Base-by-base conservation (phyloP, 2,329 filamentous ascomycete genomes). In the Pseudodiploospora longispora region DNA sequence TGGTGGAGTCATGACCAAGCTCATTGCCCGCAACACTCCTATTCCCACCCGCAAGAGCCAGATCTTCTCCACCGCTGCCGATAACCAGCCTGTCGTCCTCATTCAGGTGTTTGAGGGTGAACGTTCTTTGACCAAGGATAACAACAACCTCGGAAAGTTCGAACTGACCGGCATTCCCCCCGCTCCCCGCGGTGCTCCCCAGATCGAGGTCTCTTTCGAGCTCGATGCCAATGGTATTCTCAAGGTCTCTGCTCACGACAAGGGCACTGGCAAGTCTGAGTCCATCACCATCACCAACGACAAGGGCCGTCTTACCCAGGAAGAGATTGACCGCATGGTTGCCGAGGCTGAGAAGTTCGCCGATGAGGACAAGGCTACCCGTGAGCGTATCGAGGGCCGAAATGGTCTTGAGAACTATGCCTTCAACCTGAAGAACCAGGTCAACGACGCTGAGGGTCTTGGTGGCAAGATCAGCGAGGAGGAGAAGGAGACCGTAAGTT, bases 281-380 rank as follows among this genome's bases (percentile, higher is more conserved):
- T 89, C 85, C 52, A 97, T 98, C 69, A 97, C 93, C 59, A 98
- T 98, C 66, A 97, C 86, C 74, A 97, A 98, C 75, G 93, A 98
- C 75, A 97, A 97, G 83, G 93, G 93, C 56, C 91, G 93, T 67
- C 84, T 98, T 42, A 89, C 85, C 59, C 85, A 85, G 62, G 93
- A 98, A 58, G 93, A 98, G 70, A 98, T 98, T 59, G 91, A 97
- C 70, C 93, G 93, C 69, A 98, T 98, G 93, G 89, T 98, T 53
- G 83, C 85, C 57, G 93, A 98, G 73, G 93, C 93, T 50, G 93
- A 97, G 82, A 87, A 96, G 75, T 97, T 90, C 67, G 93, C 93
- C 63, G 93, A 98, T 70, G 93, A 97, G 74, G 93, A 98, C 77
- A 97, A 97, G 82, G 90, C 90, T 52, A 94, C 87, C 62, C 88